phyloP scores from a whole-genome alignment of 1,284 basidiomycete species.

The Volvariella surrecta region DNA sequence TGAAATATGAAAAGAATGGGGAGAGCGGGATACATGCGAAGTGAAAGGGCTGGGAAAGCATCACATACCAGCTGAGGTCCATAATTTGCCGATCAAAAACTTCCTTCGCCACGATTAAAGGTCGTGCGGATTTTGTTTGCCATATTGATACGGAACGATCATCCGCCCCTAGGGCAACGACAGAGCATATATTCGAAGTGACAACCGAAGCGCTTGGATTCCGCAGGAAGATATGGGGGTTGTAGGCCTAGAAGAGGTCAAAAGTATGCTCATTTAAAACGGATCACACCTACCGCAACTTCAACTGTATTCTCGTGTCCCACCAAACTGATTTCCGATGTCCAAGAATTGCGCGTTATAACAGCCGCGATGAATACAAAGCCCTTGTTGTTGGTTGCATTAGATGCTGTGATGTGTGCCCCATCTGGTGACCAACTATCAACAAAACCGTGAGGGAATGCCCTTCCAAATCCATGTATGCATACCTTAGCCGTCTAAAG shows the following conservation, averaged over 20 bases:
- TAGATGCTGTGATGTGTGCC: constrained; percentile 94
- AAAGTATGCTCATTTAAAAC: constrained; percentile 5
- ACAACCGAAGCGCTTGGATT: constrained; percentile 55
- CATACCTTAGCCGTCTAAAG: constrained; percentile 83
- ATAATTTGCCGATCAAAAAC: constrained; percentile 93
- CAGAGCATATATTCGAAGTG: constrained; percentile 73
- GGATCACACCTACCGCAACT: constrained; percentile 61
- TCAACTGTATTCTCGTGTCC: constrained; percentile 98
- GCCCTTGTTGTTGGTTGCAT: constrained; percentile 92
- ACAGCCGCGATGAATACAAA: constrained; percentile 97
- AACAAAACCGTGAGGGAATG: constrained; percentile 5
- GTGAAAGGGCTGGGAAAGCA: not conserved
- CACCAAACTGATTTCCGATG: constrained; percentile 86
- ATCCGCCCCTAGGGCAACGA: constrained; percentile 87
- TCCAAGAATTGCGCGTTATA: constrained; percentile 83
- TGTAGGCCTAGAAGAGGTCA: constrained; percentile 60
- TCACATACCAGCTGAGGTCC: constrained; percentile 90
- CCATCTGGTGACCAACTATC: constrained; percentile 96
- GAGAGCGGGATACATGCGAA: not conserved
- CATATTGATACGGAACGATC: constrained; percentile 87
- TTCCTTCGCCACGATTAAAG: constrained; percentile 88
- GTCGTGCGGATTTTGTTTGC: constrained; percentile 87
- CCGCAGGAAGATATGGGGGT: constrained; percentile 86
- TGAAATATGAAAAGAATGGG: constrained; percentile 3
- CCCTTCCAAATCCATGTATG: not conserved